phyloP scores from a whole-genome alignment of 2,329 filamentous ascomycete genomes.

The Aspergillus oerlinghausenensis region DNA sequence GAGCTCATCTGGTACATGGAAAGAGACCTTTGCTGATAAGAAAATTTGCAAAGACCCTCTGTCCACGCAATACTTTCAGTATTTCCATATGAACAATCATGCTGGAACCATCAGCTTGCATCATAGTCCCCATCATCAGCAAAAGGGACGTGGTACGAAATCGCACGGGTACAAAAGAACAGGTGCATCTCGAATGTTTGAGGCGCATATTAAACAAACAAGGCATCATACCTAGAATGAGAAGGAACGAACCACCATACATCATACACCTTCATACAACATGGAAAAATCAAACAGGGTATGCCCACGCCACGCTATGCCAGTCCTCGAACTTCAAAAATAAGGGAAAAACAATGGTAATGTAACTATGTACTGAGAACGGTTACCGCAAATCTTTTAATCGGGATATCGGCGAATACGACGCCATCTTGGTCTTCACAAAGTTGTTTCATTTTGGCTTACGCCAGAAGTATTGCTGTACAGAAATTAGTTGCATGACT shows the following conservation, averaged over 20 bases:
- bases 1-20: not conserved
- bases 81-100: not conserved
- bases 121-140: not conserved
- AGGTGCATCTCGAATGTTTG: constrained; percentile 3
- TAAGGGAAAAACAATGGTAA: constrained; percentile 19
- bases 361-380: constrained; percentile 35
- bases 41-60: not conserved
- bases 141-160: constrained; percentile 3
- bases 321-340: constrained; percentile 21
- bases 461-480: constrained; percentile 68
- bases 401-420: constrained; percentile 6
- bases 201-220: constrained; percentile 2
- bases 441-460: constrained; percentile 48
- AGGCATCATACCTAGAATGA: constrained; percentile 2
- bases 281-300: constrained; percentile 29
- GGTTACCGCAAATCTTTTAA: constrained; percentile 5
- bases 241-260: constrained; percentile 12
- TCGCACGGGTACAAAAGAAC: constrained; percentile 7
- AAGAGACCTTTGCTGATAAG: not conserved
- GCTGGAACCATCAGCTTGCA: not conserved
- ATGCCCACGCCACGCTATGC: constrained; percentile 44
- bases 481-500: constrained; percentile 16
- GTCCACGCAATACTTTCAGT: not conserved
- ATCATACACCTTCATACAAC: constrained; percentile 21
- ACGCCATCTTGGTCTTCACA: constrained; percentile 1